Evolutionary conservation across 306 rosid species (phyloP), one percentile per base, ranked within the genome.

Genomic region (Cajanus cajan): DNA sequence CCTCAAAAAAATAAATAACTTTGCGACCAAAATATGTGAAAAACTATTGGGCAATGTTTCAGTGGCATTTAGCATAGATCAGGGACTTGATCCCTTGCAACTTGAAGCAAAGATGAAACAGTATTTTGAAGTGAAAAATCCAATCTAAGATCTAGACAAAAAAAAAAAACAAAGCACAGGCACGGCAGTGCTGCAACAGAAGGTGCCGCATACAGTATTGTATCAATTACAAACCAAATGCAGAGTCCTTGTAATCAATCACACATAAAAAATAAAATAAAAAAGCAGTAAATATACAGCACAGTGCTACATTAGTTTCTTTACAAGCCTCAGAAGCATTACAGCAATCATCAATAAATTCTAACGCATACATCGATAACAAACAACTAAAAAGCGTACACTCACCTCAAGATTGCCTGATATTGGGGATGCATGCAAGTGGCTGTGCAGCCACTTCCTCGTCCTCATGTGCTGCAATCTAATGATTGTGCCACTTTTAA

Each of bases 381-480:
- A 24, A 77, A 66, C 55, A 80, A 19, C 25, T 51, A 31, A 12
- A 44, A 11, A 34, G 52, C 2, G 11, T 14, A 4, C 28, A 81
- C 75, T 52, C 68, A 92, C 99, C 94, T 96, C 99, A 22, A 93
- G 92, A 86, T 96, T 93, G 90, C 98, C 92, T 4, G 94, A 57
- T 75, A 96, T 90, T 1, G 99, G 99, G 80, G 99, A 96, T 6
- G 96, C 94, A 24, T 93, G 97, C 82, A 96, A 73, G 85, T 96
- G 99, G 82, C 98, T 96, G 89, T 96, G 99, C 80, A 96, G 86
- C 99, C 99, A 96, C 86, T 90, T 96, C 89, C 96, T 93, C 8
- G 99, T 96, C 78, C 77, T 89, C 99, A 91, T 96, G 87, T 96
- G 99, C 80, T 96, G 98, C 76, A 96, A 76, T 87, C 92, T 96